phyloP scores from a whole-genome alignment of 441 rosid species.

The Aleurites moluccanus region DNA sequence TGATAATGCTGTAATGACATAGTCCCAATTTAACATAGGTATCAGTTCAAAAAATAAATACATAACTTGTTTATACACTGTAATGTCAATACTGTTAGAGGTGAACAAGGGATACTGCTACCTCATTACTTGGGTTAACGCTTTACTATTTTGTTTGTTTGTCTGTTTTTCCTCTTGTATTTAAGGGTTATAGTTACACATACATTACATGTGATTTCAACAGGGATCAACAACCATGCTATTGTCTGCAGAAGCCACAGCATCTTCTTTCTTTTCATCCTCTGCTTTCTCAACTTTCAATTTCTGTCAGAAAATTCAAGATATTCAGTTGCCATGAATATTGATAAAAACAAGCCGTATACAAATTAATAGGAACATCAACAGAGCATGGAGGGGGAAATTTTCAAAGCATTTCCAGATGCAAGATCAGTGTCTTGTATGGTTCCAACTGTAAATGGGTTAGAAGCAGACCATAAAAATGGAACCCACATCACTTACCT shows the following conservation, averaged over 20 bases:
- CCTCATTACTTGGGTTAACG: background rate
- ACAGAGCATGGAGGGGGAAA: background rate
- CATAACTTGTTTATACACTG: background rate
- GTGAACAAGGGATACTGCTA: background rate
- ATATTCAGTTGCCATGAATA: constrained; percentile 5
- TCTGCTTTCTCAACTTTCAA: constrained; percentile 40
- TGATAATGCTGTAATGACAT: too few species aligned
- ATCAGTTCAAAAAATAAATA: too few species aligned
- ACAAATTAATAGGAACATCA: background rate
- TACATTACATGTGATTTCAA: constrained; percentile 6
- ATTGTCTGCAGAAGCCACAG: constrained; percentile 15
- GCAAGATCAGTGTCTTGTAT: background rate
- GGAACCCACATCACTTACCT: constrained; percentile 32
- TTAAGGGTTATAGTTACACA: background rate
- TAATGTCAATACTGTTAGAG: background rate
- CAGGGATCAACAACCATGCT: constrained; percentile 26
- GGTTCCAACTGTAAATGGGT: background rate
- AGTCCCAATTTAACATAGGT: too few species aligned
- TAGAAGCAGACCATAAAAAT: background rate
- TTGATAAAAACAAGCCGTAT: background rate
- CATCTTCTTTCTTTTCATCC: constrained; percentile 31
- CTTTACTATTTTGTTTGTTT: background rate
- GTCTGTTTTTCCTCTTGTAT: background rate
- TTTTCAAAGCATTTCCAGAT: background rate
- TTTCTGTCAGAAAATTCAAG: constrained; percentile 35